Evolutionary conservation across 2,329 filamentous ascomycete species (phyloP), one percentile per base, ranked within the genome.

Genomic region (Fusarium mundagurra): DNA sequence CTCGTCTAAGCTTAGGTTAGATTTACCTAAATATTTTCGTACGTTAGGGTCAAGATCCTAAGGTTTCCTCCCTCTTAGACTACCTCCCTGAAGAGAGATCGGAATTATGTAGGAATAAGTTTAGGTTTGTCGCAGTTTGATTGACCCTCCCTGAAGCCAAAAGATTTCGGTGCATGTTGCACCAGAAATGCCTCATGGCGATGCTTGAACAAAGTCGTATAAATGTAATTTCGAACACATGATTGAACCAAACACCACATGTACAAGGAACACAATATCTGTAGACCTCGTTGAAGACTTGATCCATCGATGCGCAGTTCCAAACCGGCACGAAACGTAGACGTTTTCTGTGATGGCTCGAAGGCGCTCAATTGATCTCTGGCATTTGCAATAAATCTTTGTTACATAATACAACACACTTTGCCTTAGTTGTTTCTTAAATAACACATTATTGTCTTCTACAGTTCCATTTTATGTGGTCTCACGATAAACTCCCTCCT

Each of bases 401-500:
- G 3, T 17, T 4, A 31, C 31, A 48, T 5, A 11, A 8, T 31
- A 31, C 8, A 48, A 22, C 20, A 9, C 20, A 48, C 22, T 16
- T 48, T 17, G 0, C 16, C 14, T 20, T 29, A 13, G 27, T 16
- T 48, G 18, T 7, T 48, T 31, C 20, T 48, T 11, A 8, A 22
- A 22, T 14, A 4, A 8, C 4, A 31, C 16, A 16, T 0, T 3
- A 0, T 11, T 6, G 2, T 17, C 9, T 22, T 29, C 18, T 3
- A 17, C 14, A 22, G 13, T 31, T 29, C 13, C 5, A 11, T 31
- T 9, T 31, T 29, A 31, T 44, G 43, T 27, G 9, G 5, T 22
- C 27, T 31, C 27, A 22, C 0, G 20, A 31, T 22, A 16, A 22
- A 5, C 20, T 48, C 45, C 10, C 14, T 48, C 18, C 9, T 48